Conservation (phyloP, 83 land plant genomes). For the Thuja plicata region DNA sequence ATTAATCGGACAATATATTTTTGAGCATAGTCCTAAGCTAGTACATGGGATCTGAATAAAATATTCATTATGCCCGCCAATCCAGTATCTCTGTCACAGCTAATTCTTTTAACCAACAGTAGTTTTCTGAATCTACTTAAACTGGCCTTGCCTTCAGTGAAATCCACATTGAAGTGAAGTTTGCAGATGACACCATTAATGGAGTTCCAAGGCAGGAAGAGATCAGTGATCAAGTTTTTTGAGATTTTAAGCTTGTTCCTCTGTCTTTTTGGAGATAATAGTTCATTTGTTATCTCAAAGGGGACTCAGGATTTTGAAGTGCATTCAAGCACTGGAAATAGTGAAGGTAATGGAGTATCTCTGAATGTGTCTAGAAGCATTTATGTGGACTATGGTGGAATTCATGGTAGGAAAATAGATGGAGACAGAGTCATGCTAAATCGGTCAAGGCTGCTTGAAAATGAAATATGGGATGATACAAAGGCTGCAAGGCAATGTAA, state of each 20-base stretch:
- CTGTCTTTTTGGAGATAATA: neutral
- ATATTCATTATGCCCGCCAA: neutral
- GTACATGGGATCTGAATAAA: neutral
- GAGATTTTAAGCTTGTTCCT: neutral
- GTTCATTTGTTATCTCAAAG: neutral
- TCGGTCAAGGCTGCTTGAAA: neutral
- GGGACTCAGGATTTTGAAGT: neutral
- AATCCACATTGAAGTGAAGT: neutral
- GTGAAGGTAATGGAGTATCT: neutral
- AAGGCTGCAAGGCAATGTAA: conserved; percentile 32
- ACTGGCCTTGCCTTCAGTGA: neutral
- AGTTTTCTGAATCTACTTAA: neutral
- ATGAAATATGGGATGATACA: neutral
- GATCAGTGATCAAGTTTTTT: neutral
- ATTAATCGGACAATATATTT: neutral
- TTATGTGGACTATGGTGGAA: neutral
- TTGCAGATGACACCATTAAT: neutral
- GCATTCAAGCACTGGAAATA: neutral
- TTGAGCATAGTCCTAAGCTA: neutral
- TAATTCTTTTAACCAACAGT: neutral
- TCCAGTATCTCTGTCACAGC: neutral
- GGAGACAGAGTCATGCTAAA: neutral
- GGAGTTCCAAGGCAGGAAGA: neutral
- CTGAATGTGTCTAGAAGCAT: neutral
- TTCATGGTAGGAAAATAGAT: neutral